Evolutionary conservation across 441 rosid genomes (phyloP).

Genomic region (Populus hybrid): DNA sequence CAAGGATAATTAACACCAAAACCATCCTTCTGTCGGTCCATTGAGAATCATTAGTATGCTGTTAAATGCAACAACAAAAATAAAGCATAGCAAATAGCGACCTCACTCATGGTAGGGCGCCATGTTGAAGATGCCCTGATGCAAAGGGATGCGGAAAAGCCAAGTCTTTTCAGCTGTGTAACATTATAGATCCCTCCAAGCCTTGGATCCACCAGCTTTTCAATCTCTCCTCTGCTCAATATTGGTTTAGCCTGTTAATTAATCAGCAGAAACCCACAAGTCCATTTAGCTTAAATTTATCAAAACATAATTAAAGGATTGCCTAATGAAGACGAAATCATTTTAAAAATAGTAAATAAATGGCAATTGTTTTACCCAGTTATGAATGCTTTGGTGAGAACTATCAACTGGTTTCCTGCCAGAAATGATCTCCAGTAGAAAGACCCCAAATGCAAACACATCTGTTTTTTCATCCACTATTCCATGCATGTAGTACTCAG

Average conservation of each 20-base stretch:
- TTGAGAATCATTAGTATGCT: not conserved
- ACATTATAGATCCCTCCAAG: constrained; percentile 59
- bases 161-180: constrained; percentile 54
- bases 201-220: constrained; percentile 68
- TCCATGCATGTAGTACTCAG: constrained; percentile 95
- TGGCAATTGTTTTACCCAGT: constrained; percentile 58
- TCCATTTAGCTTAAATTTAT: not conserved
- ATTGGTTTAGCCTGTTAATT: constrained; percentile 66
- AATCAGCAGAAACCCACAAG: not conserved
- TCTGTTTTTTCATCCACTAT: constrained; percentile 98
- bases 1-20: not conserved
- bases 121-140: constrained; percentile 67
- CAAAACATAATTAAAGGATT: not conserved
- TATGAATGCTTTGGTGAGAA: constrained; percentile 83
- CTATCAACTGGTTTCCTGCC: constrained; percentile 90
- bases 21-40: not conserved
- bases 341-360: too few relatives aligned
- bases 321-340: not conserved
- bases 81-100: constrained; percentile 21
- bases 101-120: constrained; percentile 93
- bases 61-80: not conserved
- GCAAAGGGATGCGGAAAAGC: constrained; percentile 79
- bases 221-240: constrained; percentile 53
- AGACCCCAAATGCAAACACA: constrained; percentile 95
- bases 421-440: constrained; percentile 75